phyloP scores from a whole-genome alignment of 2,329 filamentous ascomycete genomes.

The Harringtonia aguacate region DNA sequence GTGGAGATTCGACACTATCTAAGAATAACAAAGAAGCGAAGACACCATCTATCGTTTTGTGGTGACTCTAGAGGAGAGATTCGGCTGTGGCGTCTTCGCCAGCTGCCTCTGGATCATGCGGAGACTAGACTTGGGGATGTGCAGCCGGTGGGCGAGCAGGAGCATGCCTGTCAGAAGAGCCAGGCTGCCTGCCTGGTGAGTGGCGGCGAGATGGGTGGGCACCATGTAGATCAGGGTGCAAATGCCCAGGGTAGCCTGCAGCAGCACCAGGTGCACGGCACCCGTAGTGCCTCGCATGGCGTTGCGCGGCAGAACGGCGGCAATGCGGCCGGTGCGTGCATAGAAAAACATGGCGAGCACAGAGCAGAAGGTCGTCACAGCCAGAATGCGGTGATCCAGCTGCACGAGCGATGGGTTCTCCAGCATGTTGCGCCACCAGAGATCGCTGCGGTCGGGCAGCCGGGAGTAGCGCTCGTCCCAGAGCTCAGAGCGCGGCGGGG shows the following conservation, averaged over 20 bases:
- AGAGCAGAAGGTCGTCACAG: slow-evolving; percentile 75
- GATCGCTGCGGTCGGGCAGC: slow-evolving; percentile 63
- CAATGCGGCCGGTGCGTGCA: slow-evolving; percentile 53
- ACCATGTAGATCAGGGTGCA: slow-evolving; percentile 89
- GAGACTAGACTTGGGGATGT: slow-evolving; percentile 57
- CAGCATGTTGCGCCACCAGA: slow-evolving; percentile 95
- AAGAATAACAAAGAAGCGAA: not conserved
- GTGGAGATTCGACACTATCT: slow-evolving; percentile 1
- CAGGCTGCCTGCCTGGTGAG: slow-evolving; percentile 85
- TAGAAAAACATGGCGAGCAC: slow-evolving; percentile 76
- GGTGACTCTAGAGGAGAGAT: not conserved
- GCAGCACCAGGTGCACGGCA: slow-evolving; percentile 67
- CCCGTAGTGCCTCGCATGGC: slow-evolving; percentile 64
- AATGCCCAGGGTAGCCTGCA: slow-evolving; percentile 84
- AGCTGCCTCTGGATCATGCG: slow-evolving; percentile 45
- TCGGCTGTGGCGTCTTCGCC: not conserved
- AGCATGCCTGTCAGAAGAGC: slow-evolving; percentile 75
- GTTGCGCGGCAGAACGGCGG: slow-evolving; percentile 47
- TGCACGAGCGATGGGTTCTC: slow-evolving; percentile 96
- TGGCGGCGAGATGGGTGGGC: slow-evolving; percentile 74
- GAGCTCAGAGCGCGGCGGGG: slow-evolving; percentile 73
- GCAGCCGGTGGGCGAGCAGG: slow-evolving; percentile 67
- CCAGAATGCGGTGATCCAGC: slow-evolving; percentile 87
- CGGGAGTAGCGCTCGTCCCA: slow-evolving; percentile 80
- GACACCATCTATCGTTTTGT: not conserved